Evolutionary conservation across 2,329 filamentous ascomycete species (phyloP).

Genomic region (Diaporthe batatas): DNA sequence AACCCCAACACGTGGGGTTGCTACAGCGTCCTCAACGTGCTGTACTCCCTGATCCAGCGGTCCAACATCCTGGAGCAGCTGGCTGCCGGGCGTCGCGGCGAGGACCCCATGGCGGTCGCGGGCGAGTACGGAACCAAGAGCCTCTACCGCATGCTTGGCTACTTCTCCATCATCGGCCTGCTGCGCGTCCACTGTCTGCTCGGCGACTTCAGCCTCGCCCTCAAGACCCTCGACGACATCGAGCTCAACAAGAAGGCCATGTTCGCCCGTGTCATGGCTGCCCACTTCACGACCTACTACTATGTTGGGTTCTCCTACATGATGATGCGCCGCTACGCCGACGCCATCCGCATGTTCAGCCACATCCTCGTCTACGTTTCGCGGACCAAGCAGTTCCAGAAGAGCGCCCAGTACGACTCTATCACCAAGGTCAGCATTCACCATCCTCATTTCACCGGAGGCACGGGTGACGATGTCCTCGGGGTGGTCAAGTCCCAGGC

Average conservation of each 20-base stretch:
- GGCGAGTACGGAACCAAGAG: slow-evolving; percentile 96
- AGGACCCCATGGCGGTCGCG: slow-evolving; percentile 88
- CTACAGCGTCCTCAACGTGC: slow-evolving; percentile 98
- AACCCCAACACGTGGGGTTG: slow-evolving; percentile 99
- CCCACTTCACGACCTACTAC: slow-evolving; percentile 99
- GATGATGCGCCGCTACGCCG: slow-evolving; percentile 99
- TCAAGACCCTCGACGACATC: slow-evolving; percentile 99
- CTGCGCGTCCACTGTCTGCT: slow-evolving; percentile 96
- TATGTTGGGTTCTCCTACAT: slow-evolving; percentile 99
- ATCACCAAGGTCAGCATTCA: slow-evolving; percentile 79
- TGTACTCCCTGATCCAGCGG: slow-evolving; percentile 98
- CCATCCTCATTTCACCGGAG: background rate
- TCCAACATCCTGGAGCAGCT: slow-evolving; percentile 99
- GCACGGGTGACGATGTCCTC: background rate
- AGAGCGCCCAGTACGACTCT: slow-evolving; percentile 97
- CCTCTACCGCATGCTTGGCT: slow-evolving; percentile 97
- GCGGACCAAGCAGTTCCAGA: slow-evolving; percentile 99
- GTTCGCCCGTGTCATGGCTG: slow-evolving; percentile 99
- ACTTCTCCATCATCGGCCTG: slow-evolving; percentile 98
- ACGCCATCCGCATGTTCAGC: slow-evolving; percentile 99
- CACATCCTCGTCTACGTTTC: slow-evolving; percentile 99
- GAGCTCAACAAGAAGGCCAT: slow-evolving; percentile 99
- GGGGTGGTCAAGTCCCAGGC: background rate
- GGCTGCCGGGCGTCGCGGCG: slow-evolving; percentile 91
- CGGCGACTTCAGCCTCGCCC: slow-evolving; percentile 96